phyloP scores from a whole-genome alignment of 2,329 filamentous ascomycete genomes.

The Malbranchea zuffiana region DNA sequence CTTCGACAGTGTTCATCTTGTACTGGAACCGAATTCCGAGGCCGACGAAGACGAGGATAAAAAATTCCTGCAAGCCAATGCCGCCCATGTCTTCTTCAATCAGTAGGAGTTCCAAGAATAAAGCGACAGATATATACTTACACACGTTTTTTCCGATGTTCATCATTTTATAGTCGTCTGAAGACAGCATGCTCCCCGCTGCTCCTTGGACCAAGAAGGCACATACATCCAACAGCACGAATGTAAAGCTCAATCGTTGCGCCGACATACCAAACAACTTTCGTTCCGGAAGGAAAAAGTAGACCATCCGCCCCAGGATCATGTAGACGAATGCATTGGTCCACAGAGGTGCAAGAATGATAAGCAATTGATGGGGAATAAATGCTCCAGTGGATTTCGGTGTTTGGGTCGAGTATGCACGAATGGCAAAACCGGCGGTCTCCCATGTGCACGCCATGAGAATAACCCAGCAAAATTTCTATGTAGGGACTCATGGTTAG shows the following conservation, averaged over 20 bases:
- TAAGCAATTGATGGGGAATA: constrained; percentile 13
- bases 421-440: constrained; percentile 12
- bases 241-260: constrained; percentile 27
- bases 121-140: constrained; percentile 6
- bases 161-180: constrained; percentile 9
- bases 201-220: constrained; percentile 17
- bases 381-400: constrained; percentile 10
- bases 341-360: constrained; percentile 16
- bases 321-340: constrained; percentile 42
- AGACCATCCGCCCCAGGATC: constrained; percentile 37
- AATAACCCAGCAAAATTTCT: constrained; percentile 17
- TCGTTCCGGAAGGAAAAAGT: constrained; percentile 33
- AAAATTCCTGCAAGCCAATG: constrained; percentile 42
- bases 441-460: constrained; percentile 13
- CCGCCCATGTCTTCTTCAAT: constrained; percentile 22
- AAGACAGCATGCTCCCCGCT: constrained; percentile 16
- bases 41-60: constrained; percentile 40
- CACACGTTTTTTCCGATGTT: constrained; percentile 21
- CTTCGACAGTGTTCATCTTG: constrained; percentile 26
- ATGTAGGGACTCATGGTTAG: not conserved
- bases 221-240: constrained; percentile 34
- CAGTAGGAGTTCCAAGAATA: not conserved
- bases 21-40: constrained; percentile 43
- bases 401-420: constrained; percentile 9
- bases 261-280: constrained; percentile 32